Base-by-base conservation (phyloP, 345 rosid species). In the Citrus unshiu region DNA sequence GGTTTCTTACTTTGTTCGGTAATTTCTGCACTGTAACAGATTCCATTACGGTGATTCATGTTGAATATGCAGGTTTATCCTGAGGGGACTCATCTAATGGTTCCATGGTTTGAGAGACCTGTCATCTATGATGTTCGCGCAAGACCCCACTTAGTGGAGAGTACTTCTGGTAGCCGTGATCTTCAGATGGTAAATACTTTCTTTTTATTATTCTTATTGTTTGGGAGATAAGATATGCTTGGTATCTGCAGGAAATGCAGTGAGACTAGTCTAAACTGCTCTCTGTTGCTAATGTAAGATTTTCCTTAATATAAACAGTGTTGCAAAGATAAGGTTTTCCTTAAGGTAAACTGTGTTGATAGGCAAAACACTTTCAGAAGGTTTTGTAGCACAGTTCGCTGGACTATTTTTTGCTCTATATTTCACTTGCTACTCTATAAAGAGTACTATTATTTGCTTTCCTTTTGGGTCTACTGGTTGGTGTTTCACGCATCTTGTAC, bases 61-160 rank as follows among this genome's bases (percentile, higher is more conserved):
- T 67, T 78, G 16, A 49, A 27, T 62, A 32, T 82, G 85, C 84
- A 95, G 99, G 97, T 93, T 29, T 95, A 92, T 80, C 94, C 95
- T 57, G 99, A 95, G 80, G 99, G 99, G 18, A 95, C 99, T 9
- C 98, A 95, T 83, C 79, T 93, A 37, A 93, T 92, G 90, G 7
- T 93, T 80, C 99, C 97, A 27, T 95, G 96, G 97, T 87, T 95
- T 80, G 98, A 95, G 82, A 89, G 97, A 85, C 96, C 98, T 27
- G 76, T 91, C 61, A 95, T 96, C 81, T 96, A 94, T 68, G 99
- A 96, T 79, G 94, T 95, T 19, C 94, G 98, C 76, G 98, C 99
- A 30, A 89, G 97, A 81, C 97, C 99, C 74, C 90, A 94, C 69
- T 82, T 89, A 18, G 96, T 94, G 1, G 97, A 96, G 88, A 94